A percentile compares a stretch with the other conserved stretches of the same genome.
These are phyloP conservation scores for Nepenthes mirabilis DNA, from an alignment of 148 eudicot species.

Conservation along the genomic window DNA sequence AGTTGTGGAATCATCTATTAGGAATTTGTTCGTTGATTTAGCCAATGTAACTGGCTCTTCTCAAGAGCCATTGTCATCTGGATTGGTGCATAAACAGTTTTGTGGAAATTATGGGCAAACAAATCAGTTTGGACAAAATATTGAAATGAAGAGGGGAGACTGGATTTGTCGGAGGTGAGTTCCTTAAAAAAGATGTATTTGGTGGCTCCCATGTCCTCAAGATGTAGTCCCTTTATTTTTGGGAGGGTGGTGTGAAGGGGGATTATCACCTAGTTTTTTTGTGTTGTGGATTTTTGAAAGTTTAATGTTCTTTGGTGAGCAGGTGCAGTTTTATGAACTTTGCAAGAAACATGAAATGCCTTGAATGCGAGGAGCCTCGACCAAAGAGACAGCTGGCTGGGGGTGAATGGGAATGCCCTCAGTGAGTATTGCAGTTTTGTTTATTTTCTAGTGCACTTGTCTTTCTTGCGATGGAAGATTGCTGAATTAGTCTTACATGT, in stretches of 20 bases:
- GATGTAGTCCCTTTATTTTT: too few relatives aligned
- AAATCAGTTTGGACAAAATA: constrained; percentile 27
- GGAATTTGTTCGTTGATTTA: constrained; percentile 54
- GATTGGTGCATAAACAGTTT: constrained; percentile 17
- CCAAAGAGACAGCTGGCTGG: constrained; percentile 60
- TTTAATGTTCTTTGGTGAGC: constrained; percentile 17
- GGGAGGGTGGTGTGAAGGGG: too few relatives aligned
- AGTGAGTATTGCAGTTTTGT: constrained; percentile 39
- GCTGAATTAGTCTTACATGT: not conserved
- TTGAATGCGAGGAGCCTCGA: constrained; percentile 61
- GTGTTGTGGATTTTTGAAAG: constrained; percentile 2
- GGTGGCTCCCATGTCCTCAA: not conserved
- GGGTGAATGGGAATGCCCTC: constrained; percentile 94
- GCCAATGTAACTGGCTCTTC: constrained; percentile 18
- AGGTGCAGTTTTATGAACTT: constrained; percentile 90
- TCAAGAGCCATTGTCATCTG: constrained; percentile 12
- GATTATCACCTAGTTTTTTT: too few relatives aligned
- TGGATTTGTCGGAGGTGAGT: constrained; percentile 80
- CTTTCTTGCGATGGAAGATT: not conserved
- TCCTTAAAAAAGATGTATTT: not conserved
- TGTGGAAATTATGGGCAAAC: constrained; percentile 22
- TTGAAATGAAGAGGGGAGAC: constrained; percentile 78
- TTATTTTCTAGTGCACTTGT: not conserved
- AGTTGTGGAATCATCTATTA: constrained; percentile 48
- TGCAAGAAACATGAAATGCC: constrained; percentile 65